Evolutionary conservation across 495 filamentous ascomycete genomes (phyloP).

Genomic region (Aspergillus carlsbadensis): DNA sequence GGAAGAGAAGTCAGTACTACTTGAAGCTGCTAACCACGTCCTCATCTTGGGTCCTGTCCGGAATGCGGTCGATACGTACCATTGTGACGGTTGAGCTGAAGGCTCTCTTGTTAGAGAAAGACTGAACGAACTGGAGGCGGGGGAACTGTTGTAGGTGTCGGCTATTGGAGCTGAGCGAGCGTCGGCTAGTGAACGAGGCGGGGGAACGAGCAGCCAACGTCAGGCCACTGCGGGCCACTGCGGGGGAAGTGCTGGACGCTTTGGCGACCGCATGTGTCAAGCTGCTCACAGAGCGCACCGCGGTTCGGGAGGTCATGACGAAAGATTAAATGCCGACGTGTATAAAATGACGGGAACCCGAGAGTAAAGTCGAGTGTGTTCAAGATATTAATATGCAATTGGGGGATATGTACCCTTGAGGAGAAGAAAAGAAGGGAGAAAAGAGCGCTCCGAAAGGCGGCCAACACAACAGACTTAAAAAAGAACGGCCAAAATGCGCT

Average conservation of each 20-base stretch:
- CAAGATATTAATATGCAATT: not conserved
- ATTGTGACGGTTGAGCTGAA: constrained; percentile 47
- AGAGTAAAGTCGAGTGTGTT: not conserved
- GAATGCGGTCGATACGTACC: constrained; percentile 22
- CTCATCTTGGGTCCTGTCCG: not conserved
- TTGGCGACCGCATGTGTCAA: constrained; percentile 37
- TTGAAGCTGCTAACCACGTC: not conserved
- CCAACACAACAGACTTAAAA: constrained; percentile 9
- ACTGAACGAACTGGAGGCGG: constrained; percentile 43
- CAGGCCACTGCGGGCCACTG: constrained; percentile 32
- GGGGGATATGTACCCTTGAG: not conserved
- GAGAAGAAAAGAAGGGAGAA: constrained; percentile 11
- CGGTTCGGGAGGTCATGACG: constrained; percentile 38
- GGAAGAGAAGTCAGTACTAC: constrained; percentile 14
- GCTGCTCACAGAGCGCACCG: constrained; percentile 46
- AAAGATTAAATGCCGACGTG: constrained; percentile 10
- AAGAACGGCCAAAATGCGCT: constrained; percentile 3
- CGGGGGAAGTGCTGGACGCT: constrained; percentile 29
- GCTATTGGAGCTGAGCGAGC: constrained; percentile 37
- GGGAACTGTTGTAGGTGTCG: constrained; percentile 37
- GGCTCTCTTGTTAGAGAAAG: constrained; percentile 37
- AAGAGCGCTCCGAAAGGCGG: constrained; percentile 14
- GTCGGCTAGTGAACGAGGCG: constrained; percentile 30
- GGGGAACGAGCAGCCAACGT: constrained; percentile 27
- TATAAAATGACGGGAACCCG: not conserved